Evolutionary conservation across 176 grass and related monocot genomes (phyloP), one percentile per base, ranked within the genome.

Genomic region (Phyllostachys edulis): DNA sequence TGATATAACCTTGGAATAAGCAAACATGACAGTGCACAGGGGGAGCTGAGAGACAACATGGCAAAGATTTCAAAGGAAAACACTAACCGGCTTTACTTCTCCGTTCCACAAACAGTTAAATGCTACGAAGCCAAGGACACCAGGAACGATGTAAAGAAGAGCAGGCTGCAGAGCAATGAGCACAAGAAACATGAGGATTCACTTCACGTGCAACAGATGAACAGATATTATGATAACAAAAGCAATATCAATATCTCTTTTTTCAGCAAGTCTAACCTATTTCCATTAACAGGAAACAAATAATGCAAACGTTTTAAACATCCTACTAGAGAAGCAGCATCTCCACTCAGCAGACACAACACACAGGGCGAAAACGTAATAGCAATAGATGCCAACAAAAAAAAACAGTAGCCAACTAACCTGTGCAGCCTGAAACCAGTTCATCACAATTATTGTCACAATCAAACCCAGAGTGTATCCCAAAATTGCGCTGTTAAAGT

Each of bases 341-440:
- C 6, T 40, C 39, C 39, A 40, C 39, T 40, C 39, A 40, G 5
- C 4, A 40, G 4, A 40, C 39, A 40, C 39, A 40, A 40, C 39
- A 40, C 39, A 40, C 39, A 40, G 39, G 39, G 39, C 5, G 5
- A 40, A 7, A 40, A 40, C 4, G 39, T 40, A 40, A 40, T 40
- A 40, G 39, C 39, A 40, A 40, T 40, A 38, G 37, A 47, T 52
- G 26, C 5, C 1, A 5, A n/a, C n/a, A n/a, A 49, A 39, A 89
- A 91, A 69, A 54, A 59, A 41, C 20, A 46, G 55, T 76, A 42
- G 9, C 36, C 18, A 68, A 85, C 67, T 66, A 59, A 91, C 95
- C 90, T 97, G 95, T 80, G 95, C 95, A 66, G 92, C 92, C 90
- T 97, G 95, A 84, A 97, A 93, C 95, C 92, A 94, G 69, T 97